phyloP scores from a whole-genome alignment of 169 alveolate species.

The Plasmodium yoelii region DNA sequence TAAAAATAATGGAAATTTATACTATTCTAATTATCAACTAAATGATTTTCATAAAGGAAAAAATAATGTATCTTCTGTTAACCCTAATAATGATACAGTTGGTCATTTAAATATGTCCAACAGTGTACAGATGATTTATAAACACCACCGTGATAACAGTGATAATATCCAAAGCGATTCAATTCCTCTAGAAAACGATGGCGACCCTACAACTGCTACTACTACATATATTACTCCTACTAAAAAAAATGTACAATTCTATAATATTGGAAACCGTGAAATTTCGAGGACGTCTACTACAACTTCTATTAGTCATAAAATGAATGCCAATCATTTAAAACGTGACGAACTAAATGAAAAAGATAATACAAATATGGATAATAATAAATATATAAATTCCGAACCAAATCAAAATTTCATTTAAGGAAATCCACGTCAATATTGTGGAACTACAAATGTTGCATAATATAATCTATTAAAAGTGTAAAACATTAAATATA shows the following conservation, averaged over 20 bases:
- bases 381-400: no score
- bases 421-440: no score
- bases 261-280: conserved; percentile 28
- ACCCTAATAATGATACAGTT: not conserved
- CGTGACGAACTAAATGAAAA: not conserved
- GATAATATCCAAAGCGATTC: not conserved
- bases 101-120: no score
- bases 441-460: no score
- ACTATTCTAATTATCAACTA: not conserved
- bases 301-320: conserved; percentile 23
- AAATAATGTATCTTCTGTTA: not conserved
- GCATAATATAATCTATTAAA: no score
- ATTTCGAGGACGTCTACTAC: conserved; percentile 51
- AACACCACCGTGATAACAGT: not conserved
- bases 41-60: conserved; percentile 5
- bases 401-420: no score
- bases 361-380: not conserved
- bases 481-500: no score
- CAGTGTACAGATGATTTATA: not conserved
- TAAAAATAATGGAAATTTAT: not conserved
- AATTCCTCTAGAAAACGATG: not conserved
- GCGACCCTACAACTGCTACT: not conserved
- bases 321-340: not conserved
- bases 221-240: not conserved
- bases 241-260: conserved; percentile 8